These are phyloP conservation scores for Ophiostoma fasciatum DNA, from an alignment of 2,329 filamentous ascomycete species.

Conservation along the genomic window DNA sequence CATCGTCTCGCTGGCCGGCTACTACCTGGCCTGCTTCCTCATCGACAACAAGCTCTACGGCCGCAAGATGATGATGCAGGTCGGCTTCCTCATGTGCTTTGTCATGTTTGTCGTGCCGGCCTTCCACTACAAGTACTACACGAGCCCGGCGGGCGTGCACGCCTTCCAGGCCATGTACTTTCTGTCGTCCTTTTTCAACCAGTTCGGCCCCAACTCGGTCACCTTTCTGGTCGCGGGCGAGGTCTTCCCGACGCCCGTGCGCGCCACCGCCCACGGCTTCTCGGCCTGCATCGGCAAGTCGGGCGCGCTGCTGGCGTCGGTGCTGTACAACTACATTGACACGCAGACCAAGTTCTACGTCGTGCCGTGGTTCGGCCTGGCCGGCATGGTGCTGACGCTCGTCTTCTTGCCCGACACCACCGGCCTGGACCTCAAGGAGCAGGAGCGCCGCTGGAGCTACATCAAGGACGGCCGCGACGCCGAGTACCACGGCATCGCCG, in stretches of 20 bases:
- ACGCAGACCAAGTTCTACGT: constrained; percentile 76
- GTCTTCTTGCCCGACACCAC: constrained; percentile 94
- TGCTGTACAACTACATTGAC: constrained; percentile 91
- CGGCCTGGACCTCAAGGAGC: constrained; percentile 90
- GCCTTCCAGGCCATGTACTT: constrained; percentile 99
- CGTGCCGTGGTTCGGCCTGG: constrained; percentile 89
- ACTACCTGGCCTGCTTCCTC: constrained; percentile 77
- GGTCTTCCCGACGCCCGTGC: constrained; percentile 88
- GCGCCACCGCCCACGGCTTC: constrained; percentile 86
- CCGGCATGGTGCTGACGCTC: constrained; percentile 67
- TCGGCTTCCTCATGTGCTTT: constrained; percentile 88
- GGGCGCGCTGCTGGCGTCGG: constrained; percentile 71
- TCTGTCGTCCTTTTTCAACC: constrained; percentile 95
- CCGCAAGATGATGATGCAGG: constrained; percentile 88
- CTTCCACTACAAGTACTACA: constrained; percentile 80
- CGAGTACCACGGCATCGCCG: constrained; percentile 86
- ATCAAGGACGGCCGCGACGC: constrained; percentile 61
- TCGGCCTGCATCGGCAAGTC: constrained; percentile 84
- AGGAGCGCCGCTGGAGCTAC: constrained; percentile 85
- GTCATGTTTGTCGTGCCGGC: constrained; percentile 84
- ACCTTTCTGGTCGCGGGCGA: constrained; percentile 94
- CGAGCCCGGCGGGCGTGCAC: constrained; percentile 52
- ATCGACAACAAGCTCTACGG: constrained; percentile 97
- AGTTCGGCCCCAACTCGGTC: constrained; percentile 91
- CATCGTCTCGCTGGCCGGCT: constrained; percentile 69